Evolutionary conservation across 305 asterid species (phyloP).

Genomic region (Rubia tinctorum): DNA sequence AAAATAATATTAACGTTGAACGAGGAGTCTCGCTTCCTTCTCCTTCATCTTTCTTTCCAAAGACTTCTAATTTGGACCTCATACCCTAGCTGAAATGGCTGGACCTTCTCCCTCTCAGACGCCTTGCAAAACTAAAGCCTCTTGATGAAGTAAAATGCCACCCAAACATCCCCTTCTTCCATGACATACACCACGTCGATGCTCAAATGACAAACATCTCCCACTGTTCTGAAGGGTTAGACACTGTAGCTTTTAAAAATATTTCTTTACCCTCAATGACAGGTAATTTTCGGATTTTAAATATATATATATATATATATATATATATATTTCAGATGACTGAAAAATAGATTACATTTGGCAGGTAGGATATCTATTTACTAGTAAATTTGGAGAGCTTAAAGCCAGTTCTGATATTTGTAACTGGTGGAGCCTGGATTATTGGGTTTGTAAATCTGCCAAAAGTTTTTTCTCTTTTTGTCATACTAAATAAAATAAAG

Average conservation of each 20-base stretch:
- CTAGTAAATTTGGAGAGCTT: slow-evolving; percentile 48
- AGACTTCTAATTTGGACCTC: slow-evolving; percentile 55
- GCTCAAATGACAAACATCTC: slow-evolving; percentile 61
- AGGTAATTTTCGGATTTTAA: too few species aligned
- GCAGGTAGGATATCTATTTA: slow-evolving; percentile 93
- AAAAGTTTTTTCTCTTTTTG: slow-evolving; percentile 3
- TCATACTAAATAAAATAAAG: too few species aligned
- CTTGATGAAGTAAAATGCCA: slow-evolving; percentile 81
- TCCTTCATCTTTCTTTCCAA: too few species aligned
- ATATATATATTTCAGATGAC: slow-evolving; percentile 10
- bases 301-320: too few species aligned
- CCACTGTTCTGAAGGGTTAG: slow-evolving; percentile 86
- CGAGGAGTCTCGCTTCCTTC: too few species aligned
- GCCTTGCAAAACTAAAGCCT: slow-evolving; percentile 80
- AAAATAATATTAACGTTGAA: too few species aligned
- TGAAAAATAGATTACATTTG: slow-evolving; percentile 14
- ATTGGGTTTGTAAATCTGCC: slow-evolving; percentile 64
- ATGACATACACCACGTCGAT: slow-evolving; percentile 87
- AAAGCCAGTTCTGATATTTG: slow-evolving; percentile 90
- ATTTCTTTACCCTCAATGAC: too few species aligned
- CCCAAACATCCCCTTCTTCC: slow-evolving; percentile 76
- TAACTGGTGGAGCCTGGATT: slow-evolving; percentile 99
- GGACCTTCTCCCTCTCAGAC: slow-evolving; percentile 60
- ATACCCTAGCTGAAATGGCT: slow-evolving; percentile 65
- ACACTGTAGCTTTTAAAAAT: slow-evolving; percentile 36